Evolutionary conservation across 2,329 filamentous ascomycete species (phyloP), one percentile per base, ranked within the genome.

Genomic region (Didymella glomerata): DNA sequence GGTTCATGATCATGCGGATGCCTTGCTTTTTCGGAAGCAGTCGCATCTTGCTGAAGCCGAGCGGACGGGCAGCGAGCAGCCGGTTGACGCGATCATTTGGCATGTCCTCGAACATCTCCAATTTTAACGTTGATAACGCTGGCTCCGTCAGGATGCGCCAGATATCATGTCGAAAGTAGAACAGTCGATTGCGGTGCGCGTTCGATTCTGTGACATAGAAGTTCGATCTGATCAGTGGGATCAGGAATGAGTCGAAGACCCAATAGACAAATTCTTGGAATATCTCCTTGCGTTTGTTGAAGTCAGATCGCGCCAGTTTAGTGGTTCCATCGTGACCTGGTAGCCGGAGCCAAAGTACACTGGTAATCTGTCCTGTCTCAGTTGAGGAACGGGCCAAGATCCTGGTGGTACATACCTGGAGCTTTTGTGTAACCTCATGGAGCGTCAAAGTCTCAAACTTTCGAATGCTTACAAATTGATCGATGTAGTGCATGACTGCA

Each of bases 141-240:
- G 93, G 90, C 67, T 93, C 88, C 1, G 89, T 87, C 32, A 98
- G 77, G 40, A 84, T 84, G 49, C 86, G 87, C 95, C 95, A 99
- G 10, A 95, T 83, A 76, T 99, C 95, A 65, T 99, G 95, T 4
- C 94, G 90, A 73, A 97, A 98, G 78, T 92, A 99, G 76, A 96
- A 97, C 0, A 98, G 79, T 27, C 88, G 87, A 68, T 95, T 92
- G 16, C 90, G 88, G 71, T 97, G 87, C 1, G 83, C 82, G 63
- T 87, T 93, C 0, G 93, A 95, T 75, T 99, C 95, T 0, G 95
- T 99, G 36, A 97, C 91, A 72, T 98, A 94, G 70, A 99, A 99
- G 70, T 95, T 93, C 62, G 86, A 88, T 32, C 91, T 87, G 47
- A 98, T 85, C 8, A 99, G 83, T 10, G 95, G 94, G 68, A 98